A percentile compares a stretch with the other conserved stretches of the same genome.
Evolutionary conservation across 225 moss, liverwort and hornwort genomes (phyloP).

Genomic region (Ulota crispa): DNA sequence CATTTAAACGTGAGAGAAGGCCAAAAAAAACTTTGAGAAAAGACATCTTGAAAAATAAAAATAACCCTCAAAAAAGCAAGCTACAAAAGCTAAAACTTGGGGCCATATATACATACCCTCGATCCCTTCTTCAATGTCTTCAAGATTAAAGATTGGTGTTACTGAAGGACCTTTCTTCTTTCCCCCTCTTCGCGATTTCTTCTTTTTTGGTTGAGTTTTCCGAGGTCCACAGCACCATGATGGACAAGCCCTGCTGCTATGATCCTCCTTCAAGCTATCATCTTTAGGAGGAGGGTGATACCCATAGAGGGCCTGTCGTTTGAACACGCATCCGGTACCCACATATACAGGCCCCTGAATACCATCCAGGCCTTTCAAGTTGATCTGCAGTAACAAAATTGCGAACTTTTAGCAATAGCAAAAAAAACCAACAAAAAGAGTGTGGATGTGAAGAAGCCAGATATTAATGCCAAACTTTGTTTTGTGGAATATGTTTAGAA

Average conservation of each 20-base stretch:
- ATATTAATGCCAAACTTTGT: not conserved
- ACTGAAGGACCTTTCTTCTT: slow-evolving; percentile 31
- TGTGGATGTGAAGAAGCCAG: not conserved
- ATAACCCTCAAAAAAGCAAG: not conserved
- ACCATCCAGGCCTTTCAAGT: slow-evolving; percentile 87
- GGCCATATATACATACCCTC: slow-evolving; percentile 52
- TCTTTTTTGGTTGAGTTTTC: slow-evolving; percentile 36
- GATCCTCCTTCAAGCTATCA: slow-evolving; percentile 12
- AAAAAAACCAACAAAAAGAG: not conserved
- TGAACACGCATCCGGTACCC: slow-evolving; percentile 80
- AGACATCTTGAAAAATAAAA: not conserved
- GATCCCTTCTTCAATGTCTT: slow-evolving; percentile 74
- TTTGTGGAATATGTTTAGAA: not conserved
- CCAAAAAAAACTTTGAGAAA: not conserved
- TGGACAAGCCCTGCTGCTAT: slow-evolving; percentile 27
- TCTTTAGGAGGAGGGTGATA: slow-evolving; percentile 68
- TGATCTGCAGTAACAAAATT: slow-evolving; percentile 53
- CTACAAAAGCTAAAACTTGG: not conserved
- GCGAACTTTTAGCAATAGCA: not conserved
- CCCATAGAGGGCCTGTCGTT: slow-evolving; percentile 75
- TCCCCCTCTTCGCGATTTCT: slow-evolving; percentile 25
- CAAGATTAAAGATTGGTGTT: slow-evolving; percentile 59
- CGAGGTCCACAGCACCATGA: slow-evolving; percentile 61
- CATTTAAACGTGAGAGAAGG: not conserved
- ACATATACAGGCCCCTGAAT: slow-evolving; percentile 83